Evolutionary conservation across 164 flowering plant genomes (phyloP).

Genomic region (Euptelea pleiosperma): DNA sequence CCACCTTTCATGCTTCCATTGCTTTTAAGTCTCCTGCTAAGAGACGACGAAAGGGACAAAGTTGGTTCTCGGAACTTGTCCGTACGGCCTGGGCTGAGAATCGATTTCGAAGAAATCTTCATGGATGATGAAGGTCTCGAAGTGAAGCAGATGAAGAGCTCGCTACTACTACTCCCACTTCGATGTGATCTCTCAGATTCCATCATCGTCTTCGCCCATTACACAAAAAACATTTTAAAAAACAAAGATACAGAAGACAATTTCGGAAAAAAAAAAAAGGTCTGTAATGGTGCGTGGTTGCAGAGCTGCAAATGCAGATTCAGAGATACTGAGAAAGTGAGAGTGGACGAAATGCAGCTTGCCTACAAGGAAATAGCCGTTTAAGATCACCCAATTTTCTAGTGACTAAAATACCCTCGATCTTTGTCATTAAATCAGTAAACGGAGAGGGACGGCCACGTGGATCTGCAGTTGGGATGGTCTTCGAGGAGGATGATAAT

Average conservation of each 20-base stretch:
- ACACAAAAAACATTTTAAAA: not conserved
- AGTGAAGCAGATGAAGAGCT: slow-evolving; percentile 74
- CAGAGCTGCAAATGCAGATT: not conserved
- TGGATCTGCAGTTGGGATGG: too few species aligned
- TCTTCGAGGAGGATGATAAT: too few species aligned
- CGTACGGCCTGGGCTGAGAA: slow-evolving; percentile 54
- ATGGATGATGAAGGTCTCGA: slow-evolving; percentile 61
- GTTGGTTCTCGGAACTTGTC: slow-evolving; percentile 37
- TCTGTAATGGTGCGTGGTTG: not conserved
- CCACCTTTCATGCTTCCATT: slow-evolving; percentile 74
- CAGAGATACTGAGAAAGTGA: not conserved
- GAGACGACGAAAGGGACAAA: slow-evolving; percentile 56
- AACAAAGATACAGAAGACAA: too few species aligned
- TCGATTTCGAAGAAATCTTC: slow-evolving; percentile 62
- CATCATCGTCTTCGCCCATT: slow-evolving; percentile 17
- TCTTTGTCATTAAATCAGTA: too few species aligned
- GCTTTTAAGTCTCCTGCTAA: slow-evolving; percentile 53
- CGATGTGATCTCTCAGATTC: slow-evolving; percentile 28
- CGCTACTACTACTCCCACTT: slow-evolving; percentile 23
- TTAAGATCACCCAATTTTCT: too few species aligned
- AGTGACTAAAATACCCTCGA: too few species aligned
- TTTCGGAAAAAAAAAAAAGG: not conserved
- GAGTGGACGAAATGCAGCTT: too few species aligned
- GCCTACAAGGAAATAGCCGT: too few species aligned
- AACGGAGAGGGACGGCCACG: too few species aligned